phyloP scores from a whole-genome alignment of 2,329 filamentous ascomycete genomes.

The Scytalidium lignicola region DNA sequence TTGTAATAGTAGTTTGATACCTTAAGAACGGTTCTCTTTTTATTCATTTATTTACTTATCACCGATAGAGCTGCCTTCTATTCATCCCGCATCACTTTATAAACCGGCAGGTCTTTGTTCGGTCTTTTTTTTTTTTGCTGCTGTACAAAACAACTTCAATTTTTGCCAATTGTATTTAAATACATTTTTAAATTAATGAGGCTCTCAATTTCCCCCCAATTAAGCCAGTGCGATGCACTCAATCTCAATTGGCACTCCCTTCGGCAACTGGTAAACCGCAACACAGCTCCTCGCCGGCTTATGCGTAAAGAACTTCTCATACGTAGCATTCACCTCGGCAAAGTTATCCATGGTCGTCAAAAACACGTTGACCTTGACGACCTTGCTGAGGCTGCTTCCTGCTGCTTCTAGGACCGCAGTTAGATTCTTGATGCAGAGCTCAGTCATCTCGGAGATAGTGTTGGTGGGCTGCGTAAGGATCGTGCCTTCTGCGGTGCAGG shows the following conservation, averaged over 20 bases:
- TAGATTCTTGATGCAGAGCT: constrained; percentile 71
- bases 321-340: constrained; percentile 77
- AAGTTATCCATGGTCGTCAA: constrained; percentile 87
- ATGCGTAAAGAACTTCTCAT: constrained; percentile 76
- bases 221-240: constrained; percentile 76
- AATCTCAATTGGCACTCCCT: constrained; percentile 86
- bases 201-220: constrained; percentile 5
- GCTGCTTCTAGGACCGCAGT: constrained; percentile 79
- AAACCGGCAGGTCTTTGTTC: too few species aligned
- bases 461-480: constrained; percentile 43
- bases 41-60: too few species aligned
- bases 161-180: too few species aligned
- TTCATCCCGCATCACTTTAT: too few species aligned
- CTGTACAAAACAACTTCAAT: too few species aligned
- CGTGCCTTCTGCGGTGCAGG: constrained; percentile 22
- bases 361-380: constrained; percentile 93
- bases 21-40: too few species aligned
- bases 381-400: constrained; percentile 70
- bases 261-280: constrained; percentile 83
- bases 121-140: too few species aligned
- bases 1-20: too few species aligned
- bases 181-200: too few species aligned
- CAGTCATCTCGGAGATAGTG: constrained; percentile 60
- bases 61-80: too few species aligned
- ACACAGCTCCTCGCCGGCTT: constrained; percentile 91